These are phyloP conservation scores for Starmerella apis DNA, from an alignment of 805 yeast species.

Conservation along the genomic window DNA sequence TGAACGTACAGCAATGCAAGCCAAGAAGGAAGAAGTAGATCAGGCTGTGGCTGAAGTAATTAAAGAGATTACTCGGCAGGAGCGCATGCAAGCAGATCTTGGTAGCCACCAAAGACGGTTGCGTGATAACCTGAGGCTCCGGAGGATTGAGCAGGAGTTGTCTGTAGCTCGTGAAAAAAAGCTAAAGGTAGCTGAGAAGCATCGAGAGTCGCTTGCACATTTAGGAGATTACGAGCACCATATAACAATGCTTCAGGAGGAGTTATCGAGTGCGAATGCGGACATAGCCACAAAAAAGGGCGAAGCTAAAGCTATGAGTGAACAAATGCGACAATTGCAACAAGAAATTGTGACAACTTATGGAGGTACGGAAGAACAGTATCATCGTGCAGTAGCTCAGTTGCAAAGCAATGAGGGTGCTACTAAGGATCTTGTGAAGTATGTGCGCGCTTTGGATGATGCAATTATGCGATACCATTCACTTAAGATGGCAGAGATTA, in stretches of 20 bases:
- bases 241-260: constrained; percentile 28
- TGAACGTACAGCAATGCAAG: background rate
- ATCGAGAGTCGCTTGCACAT: background rate
- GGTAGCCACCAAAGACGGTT: background rate
- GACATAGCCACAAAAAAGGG: constrained; percentile 70
- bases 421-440: constrained; percentile 69
- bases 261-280: constrained; percentile 48
- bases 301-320: constrained; percentile 71
- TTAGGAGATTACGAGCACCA: background rate
- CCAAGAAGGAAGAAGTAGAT: background rate
- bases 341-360: constrained; percentile 62
- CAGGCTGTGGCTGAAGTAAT: background rate
- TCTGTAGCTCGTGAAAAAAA: background rate
- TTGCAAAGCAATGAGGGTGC: constrained; percentile 66
- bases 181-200: background rate
- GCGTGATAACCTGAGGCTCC: constrained; percentile 3
- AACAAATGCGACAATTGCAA: constrained; percentile 48
- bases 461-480: constrained; percentile 92
- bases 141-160: background rate
- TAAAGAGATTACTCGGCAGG: background rate
- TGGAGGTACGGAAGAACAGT: constrained; percentile 50
- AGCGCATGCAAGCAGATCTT: background rate
- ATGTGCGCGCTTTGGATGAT: constrained; percentile 74
- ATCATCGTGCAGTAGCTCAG: constrained; percentile 61
- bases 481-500: constrained; percentile 84